These are phyloP conservation scores for Wickerhamiella shivajii DNA, from an alignment of 805 yeast genomes.

Conservation along the genomic window DNA sequence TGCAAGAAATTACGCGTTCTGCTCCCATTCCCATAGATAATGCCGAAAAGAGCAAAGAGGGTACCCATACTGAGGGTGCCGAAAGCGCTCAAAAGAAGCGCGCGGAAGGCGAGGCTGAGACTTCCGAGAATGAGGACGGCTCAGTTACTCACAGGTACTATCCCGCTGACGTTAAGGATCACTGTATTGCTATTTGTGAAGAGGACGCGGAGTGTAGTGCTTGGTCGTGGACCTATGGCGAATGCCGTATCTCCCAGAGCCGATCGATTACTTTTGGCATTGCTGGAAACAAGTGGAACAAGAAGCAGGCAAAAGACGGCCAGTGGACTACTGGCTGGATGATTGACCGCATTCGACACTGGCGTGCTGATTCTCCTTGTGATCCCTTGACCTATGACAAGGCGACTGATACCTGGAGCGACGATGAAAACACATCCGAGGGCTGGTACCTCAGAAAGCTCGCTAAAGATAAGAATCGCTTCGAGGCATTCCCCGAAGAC, in stretches of 20 bases:
- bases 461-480: slow-evolving; percentile 6
- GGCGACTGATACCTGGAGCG: slow-evolving; percentile 8
- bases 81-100: neutral
- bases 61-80: slow-evolving; percentile 1
- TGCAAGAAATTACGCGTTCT: no score
- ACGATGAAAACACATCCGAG: slow-evolving; percentile 9
- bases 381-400: slow-evolving; percentile 10
- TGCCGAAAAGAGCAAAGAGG: slow-evolving; percentile 8
- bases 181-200: slow-evolving; percentile 12
- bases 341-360: slow-evolving; percentile 22
- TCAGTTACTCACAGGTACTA: neutral
- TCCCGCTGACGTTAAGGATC: slow-evolving; percentile 9
- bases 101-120: slow-evolving; percentile 11
- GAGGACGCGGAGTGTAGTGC: slow-evolving; percentile 9
- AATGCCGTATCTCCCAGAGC: slow-evolving; percentile 9
- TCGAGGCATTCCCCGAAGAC: neutral
- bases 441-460: slow-evolving; percentile 15
- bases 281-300: slow-evolving; percentile 7
- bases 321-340: slow-evolving; percentile 22
- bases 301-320: slow-evolving; percentile 7
- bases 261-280: slow-evolving; percentile 12
- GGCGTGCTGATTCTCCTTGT: slow-evolving; percentile 15
- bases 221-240: slow-evolving; percentile 11
- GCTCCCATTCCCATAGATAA: slow-evolving; percentile 8
- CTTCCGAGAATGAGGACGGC: slow-evolving; percentile 8